Evolutionary conservation across 2,329 filamentous ascomycete species (phyloP), one percentile per base, ranked within the genome.

Genomic region (Ilyonectria robusta): DNA sequence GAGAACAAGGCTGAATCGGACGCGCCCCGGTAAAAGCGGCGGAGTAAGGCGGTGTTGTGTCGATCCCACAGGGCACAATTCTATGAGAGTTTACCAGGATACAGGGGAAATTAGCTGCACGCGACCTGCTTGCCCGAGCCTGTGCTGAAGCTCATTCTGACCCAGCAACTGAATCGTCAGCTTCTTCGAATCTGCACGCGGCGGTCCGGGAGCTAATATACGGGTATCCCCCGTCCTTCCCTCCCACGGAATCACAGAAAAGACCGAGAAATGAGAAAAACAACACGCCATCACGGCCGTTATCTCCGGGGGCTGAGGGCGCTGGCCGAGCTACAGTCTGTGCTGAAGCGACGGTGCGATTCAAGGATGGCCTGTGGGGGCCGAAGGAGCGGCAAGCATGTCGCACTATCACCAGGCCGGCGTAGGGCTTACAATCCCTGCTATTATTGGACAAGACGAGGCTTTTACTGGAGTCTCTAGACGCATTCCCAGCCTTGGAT

Each of bases 361-460:
- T 35, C 50, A 31, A 35, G 31, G 50, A 35, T 35, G 50, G 29
- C 48, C n/a, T 51, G 48, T 29, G 48, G 48, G 26, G 48, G 48
- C 50, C 29, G 31, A 53, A 37, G 50, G 50, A 53, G 33, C 50
- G 5, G 19, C 19, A 19, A 33, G n/a, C 31, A 9, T 35, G 50
- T 33, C 50, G 50, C 50, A 35, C 50, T 53, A 53, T 33, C 29
- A 53, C 50, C 50, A 37, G n/a, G n/a, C 2, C 10, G 31, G 50
- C n/a, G 31, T 53, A 53, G 50, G 50, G 29, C 50, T 53, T 53
- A 53, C 50, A 19, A 21, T 35, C 29, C 50, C n/a, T n/a, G 50
- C 29, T 10, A 35, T n/a, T 35, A 53, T 35, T 35, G 29, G 33
- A 6, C n/a, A 21, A 37, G 2, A 11, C 19, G 6, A n/a, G 17